Percentiles rank a stretch among this genome's conserved stretches.
phyloP scores from a whole-genome alignment of 2,329 filamentous ascomycete genomes.

The Fusarium sp. region DNA sequence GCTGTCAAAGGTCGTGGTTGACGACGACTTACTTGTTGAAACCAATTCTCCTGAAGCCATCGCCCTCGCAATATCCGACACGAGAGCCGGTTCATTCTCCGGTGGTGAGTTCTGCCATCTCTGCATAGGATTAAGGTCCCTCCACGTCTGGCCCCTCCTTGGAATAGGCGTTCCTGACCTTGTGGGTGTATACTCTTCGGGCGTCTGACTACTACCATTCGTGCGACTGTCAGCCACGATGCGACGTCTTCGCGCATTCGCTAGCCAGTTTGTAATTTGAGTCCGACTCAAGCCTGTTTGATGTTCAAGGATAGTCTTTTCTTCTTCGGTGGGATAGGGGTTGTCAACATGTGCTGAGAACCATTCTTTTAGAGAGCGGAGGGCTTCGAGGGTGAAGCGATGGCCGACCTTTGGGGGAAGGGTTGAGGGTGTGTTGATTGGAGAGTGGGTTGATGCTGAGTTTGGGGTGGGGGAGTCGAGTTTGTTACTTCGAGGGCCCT shows the following conservation, averaged over 20 bases:
- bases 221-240: slow-evolving; percentile 63
- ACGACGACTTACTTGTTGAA: slow-evolving; percentile 4
- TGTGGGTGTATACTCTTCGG: slow-evolving; percentile 55
- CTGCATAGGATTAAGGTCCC: slow-evolving; percentile 43
- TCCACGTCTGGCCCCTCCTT: slow-evolving; percentile 48
- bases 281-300: slow-evolving; percentile 80
- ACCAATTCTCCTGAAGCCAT: slow-evolving; percentile 33
- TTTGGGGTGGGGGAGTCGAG: neutral
- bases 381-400: slow-evolving; percentile 25
- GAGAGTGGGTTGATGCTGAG: neutral
- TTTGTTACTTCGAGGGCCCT: neutral
- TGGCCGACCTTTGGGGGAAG: slow-evolving; percentile 27
- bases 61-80: slow-evolving; percentile 47
- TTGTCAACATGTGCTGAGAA: slow-evolving; percentile 77
- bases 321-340: slow-evolving; percentile 84
- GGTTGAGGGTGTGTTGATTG: neutral
- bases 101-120: slow-evolving; percentile 51
- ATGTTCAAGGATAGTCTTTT: slow-evolving; percentile 78
- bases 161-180: slow-evolving; percentile 59
- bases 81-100: slow-evolving; percentile 48
- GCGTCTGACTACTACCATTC: neutral
- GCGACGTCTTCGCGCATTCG: slow-evolving; percentile 81
- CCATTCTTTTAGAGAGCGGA: slow-evolving; percentile 77
- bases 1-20: slow-evolving; percentile 54
- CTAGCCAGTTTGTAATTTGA: slow-evolving; percentile 89